A percentile compares a stretch with the other conserved stretches of the same genome.
phyloP scores from a whole-genome alignment of 2,329 filamentous ascomycete genomes.

The Ceratocystis diversiconidia region DNA sequence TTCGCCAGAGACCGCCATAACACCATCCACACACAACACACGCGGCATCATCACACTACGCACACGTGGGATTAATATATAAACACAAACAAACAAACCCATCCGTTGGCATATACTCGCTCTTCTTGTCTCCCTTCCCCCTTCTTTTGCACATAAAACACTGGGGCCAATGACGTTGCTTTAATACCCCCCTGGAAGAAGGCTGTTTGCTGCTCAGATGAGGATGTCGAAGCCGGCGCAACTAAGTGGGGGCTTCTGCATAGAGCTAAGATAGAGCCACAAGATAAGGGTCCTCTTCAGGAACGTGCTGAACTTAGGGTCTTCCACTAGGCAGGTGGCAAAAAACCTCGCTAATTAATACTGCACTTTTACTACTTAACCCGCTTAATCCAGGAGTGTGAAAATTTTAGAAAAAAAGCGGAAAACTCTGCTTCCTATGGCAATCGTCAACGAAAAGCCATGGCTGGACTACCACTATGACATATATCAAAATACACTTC shows the following conservation, averaged over 20 bases:
- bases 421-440: not conserved
- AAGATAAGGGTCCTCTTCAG: conserved; percentile 5
- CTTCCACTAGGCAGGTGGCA: not conserved
- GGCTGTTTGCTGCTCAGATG: conserved; percentile 5
- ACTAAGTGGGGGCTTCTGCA: conserved; percentile 10
- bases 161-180: conserved; percentile 15
- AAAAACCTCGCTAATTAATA: not conserved
- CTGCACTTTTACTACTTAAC: not conserved
- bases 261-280: not conserved
- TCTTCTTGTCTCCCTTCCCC: not conserved
- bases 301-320: conserved; percentile 6
- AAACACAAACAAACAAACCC: not conserved
- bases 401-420: not conserved
- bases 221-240: conserved; percentile 16
- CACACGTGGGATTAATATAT: too few relatives aligned
- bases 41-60: too few relatives aligned
- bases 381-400: not conserved
- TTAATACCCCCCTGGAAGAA: not conserved
- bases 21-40: too few relatives aligned
- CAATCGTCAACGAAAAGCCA: not conserved
- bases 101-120: too few relatives aligned
- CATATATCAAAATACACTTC: not conserved
- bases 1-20: not conserved
- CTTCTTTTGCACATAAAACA: not conserved
- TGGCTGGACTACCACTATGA: not conserved